These are phyloP conservation scores for Clonostachys chloroleuca DNA, from an alignment of 2,329 filamentous ascomycete species.

Conservation along the genomic window DNA sequence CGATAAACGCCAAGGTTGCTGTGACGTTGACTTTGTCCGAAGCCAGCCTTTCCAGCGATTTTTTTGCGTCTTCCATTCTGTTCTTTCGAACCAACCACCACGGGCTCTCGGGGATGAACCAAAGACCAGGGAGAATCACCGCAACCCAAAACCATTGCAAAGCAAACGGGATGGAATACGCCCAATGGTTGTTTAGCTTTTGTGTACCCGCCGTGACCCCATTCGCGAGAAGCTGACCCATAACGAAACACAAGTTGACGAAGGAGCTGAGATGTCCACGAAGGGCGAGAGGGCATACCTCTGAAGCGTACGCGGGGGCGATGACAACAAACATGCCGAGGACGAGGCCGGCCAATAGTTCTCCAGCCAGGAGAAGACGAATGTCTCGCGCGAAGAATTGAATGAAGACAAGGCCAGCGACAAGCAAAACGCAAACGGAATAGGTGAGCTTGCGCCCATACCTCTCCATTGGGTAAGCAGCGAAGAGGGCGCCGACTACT, in stretches of 20 bases:
- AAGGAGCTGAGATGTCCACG: constrained; percentile 54
- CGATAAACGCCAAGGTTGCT: constrained; percentile 50
- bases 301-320: constrained; percentile 54
- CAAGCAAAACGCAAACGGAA: constrained; percentile 35
- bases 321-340: constrained; percentile 43
- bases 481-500: constrained; percentile 34
- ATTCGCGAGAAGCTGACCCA: constrained; percentile 53
- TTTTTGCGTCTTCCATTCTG: constrained; percentile 19
- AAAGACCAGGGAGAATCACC: constrained; percentile 22
- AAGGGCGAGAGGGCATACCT: constrained; percentile 55
- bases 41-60: constrained; percentile 18
- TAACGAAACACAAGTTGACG: constrained; percentile 59
- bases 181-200: constrained; percentile 1
- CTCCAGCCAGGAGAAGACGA: constrained; percentile 45
- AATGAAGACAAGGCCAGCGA: constrained; percentile 52
- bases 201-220: constrained; percentile 37
- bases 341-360: constrained; percentile 49
- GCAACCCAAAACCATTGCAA: constrained; percentile 7
- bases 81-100: constrained; percentile 31
- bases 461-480: constrained; percentile 21
- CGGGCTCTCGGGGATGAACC: constrained; percentile 38
- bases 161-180: constrained; percentile 1
- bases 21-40: constrained; percentile 25
- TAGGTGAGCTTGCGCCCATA: constrained; percentile 41
- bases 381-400: constrained; percentile 58